These are phyloP conservation scores for Trypanosoma grayi DNA, from an alignment of 208 protist genomes.

Conservation along the genomic window DNA sequence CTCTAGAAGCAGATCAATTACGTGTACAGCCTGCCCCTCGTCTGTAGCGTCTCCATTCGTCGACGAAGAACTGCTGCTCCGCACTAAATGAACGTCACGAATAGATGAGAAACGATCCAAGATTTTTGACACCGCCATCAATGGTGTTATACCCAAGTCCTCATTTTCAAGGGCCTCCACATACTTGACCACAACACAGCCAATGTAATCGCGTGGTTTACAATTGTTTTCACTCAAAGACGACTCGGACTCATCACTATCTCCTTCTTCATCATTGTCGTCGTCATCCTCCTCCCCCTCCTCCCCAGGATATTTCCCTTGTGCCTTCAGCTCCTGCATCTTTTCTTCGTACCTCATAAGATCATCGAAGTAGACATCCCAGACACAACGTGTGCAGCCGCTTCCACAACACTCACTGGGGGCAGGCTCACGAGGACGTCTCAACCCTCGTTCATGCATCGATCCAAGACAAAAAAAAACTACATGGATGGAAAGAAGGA, in stretches of 20 bases:
- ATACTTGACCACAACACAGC: slow-evolving; percentile 76
- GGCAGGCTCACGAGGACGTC: slow-evolving; percentile 60
- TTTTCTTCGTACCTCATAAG: slow-evolving; percentile 52
- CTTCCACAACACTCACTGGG: slow-evolving; percentile 84
- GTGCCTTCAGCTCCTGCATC: not conserved
- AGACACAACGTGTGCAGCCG: slow-evolving; percentile 85
- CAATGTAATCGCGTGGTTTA: slow-evolving; percentile 50
- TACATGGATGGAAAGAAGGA: slow-evolving; percentile 10
- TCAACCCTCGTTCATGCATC: slow-evolving; percentile 20
- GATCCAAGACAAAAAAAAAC: slow-evolving; percentile 1
- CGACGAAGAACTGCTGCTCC: slow-evolving; percentile 5
- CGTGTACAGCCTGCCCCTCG: slow-evolving; percentile 17
- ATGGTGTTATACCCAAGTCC: slow-evolving; percentile 5
- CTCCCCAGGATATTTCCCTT: slow-evolving; percentile 9
- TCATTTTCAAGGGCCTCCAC: slow-evolving; percentile 21
- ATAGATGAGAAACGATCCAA: slow-evolving; percentile 23
- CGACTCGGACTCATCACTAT: slow-evolving; percentile 5
- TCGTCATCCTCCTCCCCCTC: too few species aligned
- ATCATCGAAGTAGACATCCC: slow-evolving; percentile 88
- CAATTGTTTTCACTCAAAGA: slow-evolving; percentile 17
- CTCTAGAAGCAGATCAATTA: slow-evolving; percentile 18
- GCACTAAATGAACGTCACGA: slow-evolving; percentile 9
- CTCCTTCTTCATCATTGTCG: too few species aligned
- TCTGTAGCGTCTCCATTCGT: not conserved
- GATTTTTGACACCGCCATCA: slow-evolving; percentile 11